Conservation (phyloP, 225 moss, liverwort and hornwort species). For the Pseudisothecium myosuroides region DNA sequence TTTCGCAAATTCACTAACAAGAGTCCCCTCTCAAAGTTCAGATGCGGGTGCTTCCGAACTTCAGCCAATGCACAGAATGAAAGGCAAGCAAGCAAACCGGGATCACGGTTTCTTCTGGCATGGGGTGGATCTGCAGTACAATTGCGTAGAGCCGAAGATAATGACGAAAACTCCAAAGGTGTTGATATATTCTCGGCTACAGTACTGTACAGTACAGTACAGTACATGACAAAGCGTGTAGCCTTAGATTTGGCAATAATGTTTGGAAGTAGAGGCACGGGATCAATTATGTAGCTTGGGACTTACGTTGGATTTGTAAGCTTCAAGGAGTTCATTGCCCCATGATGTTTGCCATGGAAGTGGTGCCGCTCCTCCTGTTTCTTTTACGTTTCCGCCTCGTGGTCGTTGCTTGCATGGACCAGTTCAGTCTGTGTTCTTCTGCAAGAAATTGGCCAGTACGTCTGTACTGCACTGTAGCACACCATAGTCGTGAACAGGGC, state of each 20-base stretch:
- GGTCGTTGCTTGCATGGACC: neutral
- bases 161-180: neutral
- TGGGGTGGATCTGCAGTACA: too few species aligned
- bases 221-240: too few species aligned
- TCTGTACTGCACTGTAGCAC: neutral
- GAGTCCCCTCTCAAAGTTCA: neutral
- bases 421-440: too few species aligned
- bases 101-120: neutral
- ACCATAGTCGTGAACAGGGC: too few species aligned
- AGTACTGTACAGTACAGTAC: neutral
- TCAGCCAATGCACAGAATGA: neutral
- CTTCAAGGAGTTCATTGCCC: neutral
- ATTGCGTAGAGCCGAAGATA: neutral
- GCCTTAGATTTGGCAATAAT: neutral
- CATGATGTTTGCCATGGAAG: neutral
- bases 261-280: too few species aligned
- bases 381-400: neutral
- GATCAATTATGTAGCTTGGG: too few species aligned
- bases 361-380: neutral
- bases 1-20: neutral
- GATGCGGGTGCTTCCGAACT: too few species aligned
- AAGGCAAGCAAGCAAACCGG: neutral
- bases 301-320: neutral
- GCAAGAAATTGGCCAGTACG: neutral
- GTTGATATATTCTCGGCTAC: neutral